Conservation (phyloP, 169 alveolate species). For the Plasmodium billcollinsi region DNA sequence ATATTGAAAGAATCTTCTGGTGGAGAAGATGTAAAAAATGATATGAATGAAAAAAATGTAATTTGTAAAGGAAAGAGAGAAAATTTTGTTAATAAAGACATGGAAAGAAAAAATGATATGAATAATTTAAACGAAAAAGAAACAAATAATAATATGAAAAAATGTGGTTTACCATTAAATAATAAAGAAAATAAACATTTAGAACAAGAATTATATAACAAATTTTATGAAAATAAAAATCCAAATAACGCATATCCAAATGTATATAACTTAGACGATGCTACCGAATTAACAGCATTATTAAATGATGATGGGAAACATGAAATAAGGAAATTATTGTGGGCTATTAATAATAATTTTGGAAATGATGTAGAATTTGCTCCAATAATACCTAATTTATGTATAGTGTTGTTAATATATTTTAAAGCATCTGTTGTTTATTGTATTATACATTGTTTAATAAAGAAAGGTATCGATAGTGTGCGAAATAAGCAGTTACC, state of each 20-base stretch:
- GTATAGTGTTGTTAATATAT: constrained; percentile 81
- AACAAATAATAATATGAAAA: constrained; percentile 8
- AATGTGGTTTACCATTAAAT: not conserved
- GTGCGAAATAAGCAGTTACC: constrained; percentile 48
- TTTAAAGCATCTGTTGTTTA: constrained; percentile 82
- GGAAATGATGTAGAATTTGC: constrained; percentile 85
- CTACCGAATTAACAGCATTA: constrained; percentile 82
- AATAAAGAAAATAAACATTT: constrained; percentile 9
- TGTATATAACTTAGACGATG: constrained; percentile 84
- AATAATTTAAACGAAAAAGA: not conserved
- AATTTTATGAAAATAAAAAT: constrained; percentile 39
- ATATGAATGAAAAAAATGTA: not conserved
- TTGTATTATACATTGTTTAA: constrained; percentile 82
- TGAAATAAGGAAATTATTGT: constrained; percentile 83
- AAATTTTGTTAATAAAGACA: not conserved
- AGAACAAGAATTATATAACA: constrained; percentile 55
- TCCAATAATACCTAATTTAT: constrained; percentile 84
- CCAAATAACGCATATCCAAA: constrained; percentile 12
- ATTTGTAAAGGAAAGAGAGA: not conserved
- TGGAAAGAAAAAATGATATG: not conserved
- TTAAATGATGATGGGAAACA: constrained; percentile 80
- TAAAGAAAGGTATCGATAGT: constrained; percentile 78
- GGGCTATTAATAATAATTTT: constrained; percentile 84
- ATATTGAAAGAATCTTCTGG: not conserved
- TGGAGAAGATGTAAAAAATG: not conserved